A percentile compares a stretch with the other conserved stretches of the same genome.
Conservation (phyloP, 345 rosid species). For the Citrus mangshanensis region DNA sequence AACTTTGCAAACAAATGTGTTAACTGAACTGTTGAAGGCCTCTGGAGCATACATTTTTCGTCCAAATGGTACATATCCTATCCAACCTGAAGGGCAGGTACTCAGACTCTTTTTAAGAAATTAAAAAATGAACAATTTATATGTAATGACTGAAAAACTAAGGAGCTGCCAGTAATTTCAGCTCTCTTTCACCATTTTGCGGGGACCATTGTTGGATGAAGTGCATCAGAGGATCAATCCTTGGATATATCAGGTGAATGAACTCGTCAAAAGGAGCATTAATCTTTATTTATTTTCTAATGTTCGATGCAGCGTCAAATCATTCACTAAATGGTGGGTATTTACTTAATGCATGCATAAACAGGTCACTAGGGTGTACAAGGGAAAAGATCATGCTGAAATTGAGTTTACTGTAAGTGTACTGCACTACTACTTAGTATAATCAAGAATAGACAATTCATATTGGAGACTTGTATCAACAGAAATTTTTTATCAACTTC, state of each 20-base stretch:
- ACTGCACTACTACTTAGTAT: neutral
- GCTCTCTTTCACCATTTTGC: constrained; percentile 33
- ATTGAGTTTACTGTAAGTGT: constrained; percentile 49
- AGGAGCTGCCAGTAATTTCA: constrained; percentile 11
- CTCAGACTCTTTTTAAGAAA: neutral
- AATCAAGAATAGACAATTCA: neutral
- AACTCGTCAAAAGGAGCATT: neutral
- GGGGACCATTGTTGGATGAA: constrained; percentile 65
- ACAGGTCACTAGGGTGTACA: constrained; percentile 52
- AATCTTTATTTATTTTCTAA: constrained; percentile 1
- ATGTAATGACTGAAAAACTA: constrained; percentile 18
- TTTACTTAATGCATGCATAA: neutral
- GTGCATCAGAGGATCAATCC: constrained; percentile 55
- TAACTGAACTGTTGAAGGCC: constrained; percentile 38
- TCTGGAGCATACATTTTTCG: constrained; percentile 73
- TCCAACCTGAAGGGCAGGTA: constrained; percentile 43
- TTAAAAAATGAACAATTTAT: neutral
- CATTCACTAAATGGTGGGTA: neutral
- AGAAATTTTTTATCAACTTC: constrained; percentile 3
- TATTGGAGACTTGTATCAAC: neutral
- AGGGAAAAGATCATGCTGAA: constrained; percentile 54
- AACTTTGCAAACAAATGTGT: neutral
- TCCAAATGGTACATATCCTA: constrained; percentile 40
- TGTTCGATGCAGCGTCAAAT: neutral
- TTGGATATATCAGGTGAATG: constrained; percentile 66